Percentiles rank a stretch among this genome's conserved stretches.
Evolutionary conservation across 306 rosid species (phyloP).

Genomic region (Gastrolobium villosum): DNA sequence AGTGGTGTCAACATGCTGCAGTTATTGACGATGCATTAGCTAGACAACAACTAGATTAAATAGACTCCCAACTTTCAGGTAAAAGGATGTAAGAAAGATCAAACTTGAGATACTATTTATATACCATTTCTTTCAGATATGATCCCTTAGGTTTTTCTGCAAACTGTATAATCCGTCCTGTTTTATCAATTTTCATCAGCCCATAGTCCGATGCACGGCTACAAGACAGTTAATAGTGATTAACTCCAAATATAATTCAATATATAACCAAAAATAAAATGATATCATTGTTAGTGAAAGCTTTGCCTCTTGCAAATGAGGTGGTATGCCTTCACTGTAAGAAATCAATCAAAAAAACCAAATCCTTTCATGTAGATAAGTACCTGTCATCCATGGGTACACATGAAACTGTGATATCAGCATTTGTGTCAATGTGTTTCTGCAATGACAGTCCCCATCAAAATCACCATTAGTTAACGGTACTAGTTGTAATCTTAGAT

Average conservation of each 20-base stretch:
- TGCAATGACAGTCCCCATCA: slow-evolving; percentile 50
- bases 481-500: slow-evolving; percentile 4
- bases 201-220: slow-evolving; percentile 97
- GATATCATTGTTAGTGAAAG: background rate
- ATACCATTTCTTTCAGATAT: slow-evolving; percentile 91
- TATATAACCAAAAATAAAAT: background rate
- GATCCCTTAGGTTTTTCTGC: slow-evolving; percentile 94
- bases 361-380: background rate
- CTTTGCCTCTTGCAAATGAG: slow-evolving; percentile 10
- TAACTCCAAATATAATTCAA: slow-evolving; percentile 35
- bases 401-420: slow-evolving; percentile 96
- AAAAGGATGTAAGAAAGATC: slow-evolving; percentile 25
- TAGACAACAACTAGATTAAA: slow-evolving; percentile 27
- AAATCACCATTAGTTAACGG: slow-evolving; percentile 24
- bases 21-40: slow-evolving; percentile 39
- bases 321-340: background rate
- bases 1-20: slow-evolving; percentile 93
- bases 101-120: slow-evolving; percentile 36
- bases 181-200: slow-evolving; percentile 81
- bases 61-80: background rate
- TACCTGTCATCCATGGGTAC: slow-evolving; percentile 94
- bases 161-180: slow-evolving; percentile 79
- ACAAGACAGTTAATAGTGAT: slow-evolving; percentile 43
- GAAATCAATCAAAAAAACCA: background rate
- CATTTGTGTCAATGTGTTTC: slow-evolving; percentile 91